These are phyloP conservation scores for Colletotrichum somersetense DNA, from an alignment of 2,329 filamentous ascomycete species.

Conservation along the genomic window DNA sequence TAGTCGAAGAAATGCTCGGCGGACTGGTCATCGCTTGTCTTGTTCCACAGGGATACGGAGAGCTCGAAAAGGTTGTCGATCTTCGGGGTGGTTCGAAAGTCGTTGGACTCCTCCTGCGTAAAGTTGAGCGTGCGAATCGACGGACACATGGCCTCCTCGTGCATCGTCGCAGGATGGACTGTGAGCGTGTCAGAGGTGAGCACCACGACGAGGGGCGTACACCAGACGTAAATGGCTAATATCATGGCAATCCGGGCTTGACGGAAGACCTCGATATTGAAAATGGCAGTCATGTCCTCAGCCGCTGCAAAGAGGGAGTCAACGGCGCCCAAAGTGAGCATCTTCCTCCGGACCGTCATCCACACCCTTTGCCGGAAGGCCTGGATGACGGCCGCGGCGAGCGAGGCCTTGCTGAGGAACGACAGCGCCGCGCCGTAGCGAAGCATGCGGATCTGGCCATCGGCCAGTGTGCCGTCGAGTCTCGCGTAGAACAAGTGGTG, in stretches of 20 bases:
- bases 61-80: slow-evolving; percentile 47
- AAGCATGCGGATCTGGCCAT: slow-evolving; percentile 51
- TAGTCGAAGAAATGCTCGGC: slow-evolving; percentile 51
- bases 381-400: slow-evolving; percentile 51
- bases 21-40: slow-evolving; percentile 43
- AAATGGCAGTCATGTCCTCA: slow-evolving; percentile 49
- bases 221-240: slow-evolving; percentile 53
- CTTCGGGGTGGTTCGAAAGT: slow-evolving; percentile 50
- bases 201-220: slow-evolving; percentile 54
- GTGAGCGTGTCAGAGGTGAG: slow-evolving; percentile 54
- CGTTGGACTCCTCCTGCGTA: slow-evolving; percentile 50
- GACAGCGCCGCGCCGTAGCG: slow-evolving; percentile 53
- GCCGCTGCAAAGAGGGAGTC: slow-evolving; percentile 51
- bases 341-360: slow-evolving; percentile 44
- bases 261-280: slow-evolving; percentile 49
- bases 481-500: slow-evolving; percentile 53
- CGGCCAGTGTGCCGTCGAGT: slow-evolving; percentile 49
- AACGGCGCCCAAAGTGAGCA: slow-evolving; percentile 43
- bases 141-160: slow-evolving; percentile 48
- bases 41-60: slow-evolving; percentile 51
- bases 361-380: slow-evolving; percentile 45
- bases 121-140: slow-evolving; percentile 52
- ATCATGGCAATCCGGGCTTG: slow-evolving; percentile 51
- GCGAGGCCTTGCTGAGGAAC: slow-evolving; percentile 52
- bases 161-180: slow-evolving; percentile 46